Evolutionary conservation across 768 basidiomycete species (phyloP), one percentile per base, ranked within the genome.

Genomic region (Hemileccinum impolitum): DNA sequence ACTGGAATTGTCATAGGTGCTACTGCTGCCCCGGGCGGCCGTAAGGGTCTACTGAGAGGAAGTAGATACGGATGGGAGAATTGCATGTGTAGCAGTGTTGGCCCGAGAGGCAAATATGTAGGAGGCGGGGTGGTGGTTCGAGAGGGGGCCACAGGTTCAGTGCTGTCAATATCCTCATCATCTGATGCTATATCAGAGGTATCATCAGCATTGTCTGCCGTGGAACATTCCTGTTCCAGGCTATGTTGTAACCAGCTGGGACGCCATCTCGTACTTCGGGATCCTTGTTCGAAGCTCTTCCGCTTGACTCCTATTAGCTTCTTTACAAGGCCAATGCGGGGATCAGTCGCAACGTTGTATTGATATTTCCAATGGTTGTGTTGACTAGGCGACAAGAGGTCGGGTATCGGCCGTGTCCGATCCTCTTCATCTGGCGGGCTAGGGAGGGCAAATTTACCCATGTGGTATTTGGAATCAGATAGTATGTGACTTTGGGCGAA

Each of bases 271-370:
- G 57, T 43, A 23, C 64, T 62, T 11, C 73, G 68, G 17, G 54
- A 50, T 4, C 68, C 70, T 52, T 76, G 71, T 23, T 67, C 67
- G n/a, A 60, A 55, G 11, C 62, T 69, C 66, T 84, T 90, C 53
- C 87, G 74, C 70, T 89, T 90, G 25, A 82, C 77, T 1, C 84
- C 86, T 49, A 82, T 80, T 38, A 91, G 64, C 62, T 82, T 84
- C 52, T 72, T 75, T 35, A 88, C 76, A 10, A 90, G 73, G 3
- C 84, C 80, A 12, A 90, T 71, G 15, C 88, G 74, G 5, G 87
- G 89, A 55, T 91, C 85, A 2, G 90, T 91, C 12, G 67, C 76
- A 3, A 75, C 76, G 11, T 75, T 61, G 55, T 90, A 92, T 53
- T 69, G 73, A 28, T 56, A 56, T 47, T 70, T 68, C 85, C 84